phyloP scores from a whole-genome alignment of 1,139 yeast genomes.

The Meyerozyma guilliermondii region DNA sequence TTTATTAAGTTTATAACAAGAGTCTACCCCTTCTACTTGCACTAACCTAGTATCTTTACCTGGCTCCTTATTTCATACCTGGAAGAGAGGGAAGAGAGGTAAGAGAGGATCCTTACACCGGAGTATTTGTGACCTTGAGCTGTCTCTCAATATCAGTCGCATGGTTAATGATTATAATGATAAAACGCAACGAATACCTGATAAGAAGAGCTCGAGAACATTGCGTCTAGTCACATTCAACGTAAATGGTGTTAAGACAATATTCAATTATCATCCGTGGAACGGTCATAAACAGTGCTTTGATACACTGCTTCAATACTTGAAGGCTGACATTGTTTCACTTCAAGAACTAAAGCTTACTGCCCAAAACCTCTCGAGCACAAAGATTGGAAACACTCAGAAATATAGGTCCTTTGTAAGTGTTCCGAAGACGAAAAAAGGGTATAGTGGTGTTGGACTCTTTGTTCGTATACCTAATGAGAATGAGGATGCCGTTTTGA shows the following conservation, averaged over 20 bases:
- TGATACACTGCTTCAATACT: slow-evolving; percentile 42
- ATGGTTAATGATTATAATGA: neutral
- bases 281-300: slow-evolving; percentile 44
- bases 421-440: slow-evolving; percentile 62
- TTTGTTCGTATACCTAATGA: slow-evolving; percentile 54
- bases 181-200: neutral
- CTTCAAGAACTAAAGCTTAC: slow-evolving; percentile 83
- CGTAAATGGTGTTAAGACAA: slow-evolving; percentile 77
- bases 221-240: slow-evolving; percentile 67
- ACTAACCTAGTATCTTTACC: too few relatives aligned
- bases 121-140: neutral
- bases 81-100: neutral
- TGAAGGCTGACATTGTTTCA: slow-evolving; percentile 74
- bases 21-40: too few relatives aligned
- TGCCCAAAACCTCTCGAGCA: slow-evolving; percentile 35
- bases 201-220: neutral
- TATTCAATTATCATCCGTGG: slow-evolving; percentile 85
- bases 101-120: neutral
- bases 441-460: slow-evolving; percentile 90
- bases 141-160: neutral
- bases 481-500: slow-evolving; percentile 31
- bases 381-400: slow-evolving; percentile 48
- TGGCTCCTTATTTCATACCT: too few relatives aligned
- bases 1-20: too few relatives aligned
- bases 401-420: slow-evolving; percentile 65